phyloP scores from a whole-genome alignment of 2,329 filamentous ascomycete species.

The Claviceps sorghi region DNA sequence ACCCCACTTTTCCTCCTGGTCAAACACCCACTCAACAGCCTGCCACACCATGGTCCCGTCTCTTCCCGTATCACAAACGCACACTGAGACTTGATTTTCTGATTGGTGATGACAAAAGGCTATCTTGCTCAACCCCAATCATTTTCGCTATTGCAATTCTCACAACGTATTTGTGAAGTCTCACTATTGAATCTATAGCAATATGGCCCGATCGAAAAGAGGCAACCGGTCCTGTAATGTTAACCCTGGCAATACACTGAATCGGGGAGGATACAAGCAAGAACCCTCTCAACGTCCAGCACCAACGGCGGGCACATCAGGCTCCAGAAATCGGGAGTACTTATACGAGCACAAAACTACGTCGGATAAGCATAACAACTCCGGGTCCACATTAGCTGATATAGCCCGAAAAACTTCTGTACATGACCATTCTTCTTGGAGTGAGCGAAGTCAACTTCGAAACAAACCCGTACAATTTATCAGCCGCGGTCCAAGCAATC shows the following conservation, averaged over 20 bases:
- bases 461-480: constrained; percentile 36
- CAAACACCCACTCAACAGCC: too few relatives aligned
- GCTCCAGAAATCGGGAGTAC: too few relatives aligned
- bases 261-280: background rate
- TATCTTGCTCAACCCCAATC: background rate
- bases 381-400: constrained; percentile 23
- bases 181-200: background rate
- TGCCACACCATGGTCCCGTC: too few relatives aligned
- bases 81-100: background rate
- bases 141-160: background rate
- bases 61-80: too few relatives aligned
- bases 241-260: background rate
- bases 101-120: background rate
- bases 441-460: constrained; percentile 27
- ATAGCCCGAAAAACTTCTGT: constrained; percentile 35
- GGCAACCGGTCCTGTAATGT: background rate
- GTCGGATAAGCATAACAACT: background rate
- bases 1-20: too few relatives aligned
- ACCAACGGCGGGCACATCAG: background rate
- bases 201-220: constrained; percentile 2
- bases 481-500: constrained; percentile 37
- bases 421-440: constrained; percentile 28
- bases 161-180: background rate
- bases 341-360: background rate
- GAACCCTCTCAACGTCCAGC: background rate